A percentile compares a stretch with the other conserved stretches of the same genome.
These are phyloP conservation scores for Rachicladosporium sp. DNA, from an alignment of 2,329 filamentous ascomycete genomes.

Conservation along the genomic window DNA sequence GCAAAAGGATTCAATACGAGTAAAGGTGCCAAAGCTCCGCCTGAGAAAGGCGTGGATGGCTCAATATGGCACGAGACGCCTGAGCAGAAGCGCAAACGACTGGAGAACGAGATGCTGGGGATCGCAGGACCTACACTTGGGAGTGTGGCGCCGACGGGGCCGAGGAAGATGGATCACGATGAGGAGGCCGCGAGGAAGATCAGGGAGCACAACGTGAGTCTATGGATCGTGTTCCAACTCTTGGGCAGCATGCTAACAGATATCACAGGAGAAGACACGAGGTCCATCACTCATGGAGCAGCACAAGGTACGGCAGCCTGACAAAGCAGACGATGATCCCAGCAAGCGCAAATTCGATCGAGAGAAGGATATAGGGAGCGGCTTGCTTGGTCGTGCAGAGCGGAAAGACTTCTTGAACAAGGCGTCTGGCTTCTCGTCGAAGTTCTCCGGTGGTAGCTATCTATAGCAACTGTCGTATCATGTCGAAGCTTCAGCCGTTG, in stretches of 20 bases:
- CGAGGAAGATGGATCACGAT: slow-evolving; percentile 5
- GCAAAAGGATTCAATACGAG: slow-evolving; percentile 72
- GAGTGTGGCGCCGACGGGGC: slow-evolving; percentile 4
- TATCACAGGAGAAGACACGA: slow-evolving; percentile 28
- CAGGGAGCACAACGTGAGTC: slow-evolving; percentile 46
- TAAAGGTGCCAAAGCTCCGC: slow-evolving; percentile 40
- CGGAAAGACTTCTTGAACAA: slow-evolving; percentile 67
- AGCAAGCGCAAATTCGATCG: slow-evolving; percentile 79
- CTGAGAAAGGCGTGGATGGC: slow-evolving; percentile 26
- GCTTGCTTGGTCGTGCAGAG: slow-evolving; percentile 44
- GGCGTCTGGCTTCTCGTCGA: slow-evolving; percentile 66
- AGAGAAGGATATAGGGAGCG: slow-evolving; percentile 88
- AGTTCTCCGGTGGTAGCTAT: slow-evolving; percentile 64
- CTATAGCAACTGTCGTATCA: slow-evolving; percentile 25
- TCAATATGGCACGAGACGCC: slow-evolving; percentile 86
- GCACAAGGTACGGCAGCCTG: slow-evolving; percentile 36
- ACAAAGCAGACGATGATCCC: slow-evolving; percentile 72
- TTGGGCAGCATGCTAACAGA: neutral
- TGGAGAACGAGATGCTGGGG: slow-evolving; percentile 74
- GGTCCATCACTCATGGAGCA: slow-evolving; percentile 36
- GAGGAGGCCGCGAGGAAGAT: slow-evolving; percentile 32
- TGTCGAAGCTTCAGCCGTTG: too few relatives aligned
- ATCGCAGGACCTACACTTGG: slow-evolving; percentile 37
- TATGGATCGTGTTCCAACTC: neutral
- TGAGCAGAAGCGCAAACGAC: slow-evolving; percentile 67